These are phyloP conservation scores for Phragmites australis DNA, from an alignment of 176 grass and related monocot species.

Conservation along the genomic window DNA sequence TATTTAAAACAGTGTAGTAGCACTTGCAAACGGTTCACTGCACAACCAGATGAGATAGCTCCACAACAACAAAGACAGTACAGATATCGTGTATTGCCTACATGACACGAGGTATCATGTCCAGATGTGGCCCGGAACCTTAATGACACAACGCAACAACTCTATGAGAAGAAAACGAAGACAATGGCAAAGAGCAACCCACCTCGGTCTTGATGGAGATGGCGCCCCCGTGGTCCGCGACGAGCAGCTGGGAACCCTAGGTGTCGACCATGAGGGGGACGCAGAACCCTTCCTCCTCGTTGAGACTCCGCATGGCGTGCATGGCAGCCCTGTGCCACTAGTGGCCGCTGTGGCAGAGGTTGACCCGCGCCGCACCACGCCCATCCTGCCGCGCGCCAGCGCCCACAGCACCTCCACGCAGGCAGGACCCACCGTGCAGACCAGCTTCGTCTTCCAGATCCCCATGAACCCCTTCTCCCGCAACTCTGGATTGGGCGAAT, in stretches of 20 bases:
- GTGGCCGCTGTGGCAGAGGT: conserved; percentile 65
- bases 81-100: not conserved
- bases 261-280: conserved; percentile 73
- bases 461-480: conserved; percentile 75
- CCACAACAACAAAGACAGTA: not conserved
- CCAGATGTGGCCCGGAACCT: not conserved
- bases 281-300: conserved; percentile 68
- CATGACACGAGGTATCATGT: not conserved
- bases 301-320: conserved; percentile 53
- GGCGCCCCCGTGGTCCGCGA: conserved; percentile 55
- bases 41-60: conserved; percentile 6
- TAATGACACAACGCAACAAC: not conserved
- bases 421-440: conserved; percentile 67
- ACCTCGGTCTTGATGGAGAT: conserved; percentile 64
- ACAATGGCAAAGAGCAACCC: not conserved
- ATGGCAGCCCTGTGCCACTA: conserved; percentile 60
- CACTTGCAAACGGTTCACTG: not conserved
- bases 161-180: not conserved
- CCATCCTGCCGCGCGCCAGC: conserved; percentile 69
- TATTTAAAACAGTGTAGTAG: not conserved
- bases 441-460: conserved; percentile 63
- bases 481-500: conserved; percentile 33
- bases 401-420: conserved; percentile 51
- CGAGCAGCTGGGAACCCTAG: conserved; percentile 64
- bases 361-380: conserved; percentile 66